Conservation (phyloP, 2,329 filamentous ascomycete genomes). For the Penicillium sp. region DNA sequence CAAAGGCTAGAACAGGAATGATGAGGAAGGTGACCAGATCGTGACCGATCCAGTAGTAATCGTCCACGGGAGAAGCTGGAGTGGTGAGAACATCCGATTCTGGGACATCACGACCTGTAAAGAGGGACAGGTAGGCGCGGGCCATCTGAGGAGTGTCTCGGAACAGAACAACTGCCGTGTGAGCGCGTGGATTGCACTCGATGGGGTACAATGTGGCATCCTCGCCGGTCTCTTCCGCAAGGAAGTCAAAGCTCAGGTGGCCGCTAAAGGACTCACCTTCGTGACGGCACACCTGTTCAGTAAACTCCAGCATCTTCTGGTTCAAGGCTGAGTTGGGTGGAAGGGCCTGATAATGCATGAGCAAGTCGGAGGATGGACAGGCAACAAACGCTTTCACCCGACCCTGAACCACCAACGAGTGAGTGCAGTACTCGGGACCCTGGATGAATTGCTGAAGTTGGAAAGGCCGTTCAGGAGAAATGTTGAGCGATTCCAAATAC, state of each 20-base stretch:
- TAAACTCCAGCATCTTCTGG: not conserved
- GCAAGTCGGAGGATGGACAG: constrained; percentile 2
- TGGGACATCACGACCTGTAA: too few species aligned
- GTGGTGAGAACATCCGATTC: not conserved
- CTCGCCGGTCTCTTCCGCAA: not conserved
- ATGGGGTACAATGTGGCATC: not conserved
- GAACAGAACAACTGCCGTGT: constrained; percentile 1
- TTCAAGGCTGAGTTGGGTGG: not conserved
- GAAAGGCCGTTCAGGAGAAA: not conserved
- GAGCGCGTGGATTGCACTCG: constrained; percentile 1
- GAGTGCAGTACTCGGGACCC: constrained; percentile 1
- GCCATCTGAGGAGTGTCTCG: not conserved
- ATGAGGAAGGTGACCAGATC: constrained; percentile 1
- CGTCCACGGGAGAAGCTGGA: not conserved
- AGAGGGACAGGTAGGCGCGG: not conserved
- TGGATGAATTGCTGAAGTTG: constrained; percentile 1
- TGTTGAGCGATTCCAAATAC: not conserved
- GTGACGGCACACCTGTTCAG: not conserved
- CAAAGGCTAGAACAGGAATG: not conserved
- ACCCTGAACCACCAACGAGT: constrained; percentile 1
- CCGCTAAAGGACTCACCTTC: not conserved
- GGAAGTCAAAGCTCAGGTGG: constrained; percentile 2
- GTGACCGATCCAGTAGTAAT: constrained; percentile 2
- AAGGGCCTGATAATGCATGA: constrained; percentile 1
- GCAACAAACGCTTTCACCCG: constrained; percentile 2